phyloP scores from a whole-genome alignment of 2,329 filamentous ascomycete genomes.

The Xylariaceae sp. region DNA sequence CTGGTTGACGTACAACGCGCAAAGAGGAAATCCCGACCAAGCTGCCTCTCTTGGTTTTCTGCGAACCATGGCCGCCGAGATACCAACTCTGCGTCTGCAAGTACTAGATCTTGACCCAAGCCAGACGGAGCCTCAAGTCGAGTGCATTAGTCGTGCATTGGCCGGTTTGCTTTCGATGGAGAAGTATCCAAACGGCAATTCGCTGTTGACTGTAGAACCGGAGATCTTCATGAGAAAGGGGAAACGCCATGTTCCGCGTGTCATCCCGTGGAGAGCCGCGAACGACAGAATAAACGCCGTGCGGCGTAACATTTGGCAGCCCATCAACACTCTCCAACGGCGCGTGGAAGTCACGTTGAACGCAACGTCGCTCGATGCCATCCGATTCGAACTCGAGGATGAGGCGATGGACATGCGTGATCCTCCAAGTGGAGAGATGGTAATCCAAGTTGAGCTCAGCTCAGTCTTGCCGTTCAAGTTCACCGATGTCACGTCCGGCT shows the following conservation, averaged over 20 bases:
- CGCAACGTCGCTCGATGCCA: conserved; percentile 11
- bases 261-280: conserved; percentile 35
- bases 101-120: conserved; percentile 27
- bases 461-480: conserved; percentile 31
- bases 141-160: conserved; percentile 22
- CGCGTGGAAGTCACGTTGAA: conserved; percentile 28
- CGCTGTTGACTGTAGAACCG: conserved; percentile 33
- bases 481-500: conserved; percentile 6
- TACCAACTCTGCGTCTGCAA: conserved; percentile 27
- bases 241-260: conserved; percentile 34
- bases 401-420: neutral
- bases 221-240: conserved; percentile 37
- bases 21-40: conserved; percentile 24
- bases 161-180: conserved; percentile 8
- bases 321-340: conserved; percentile 33
- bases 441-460: conserved; percentile 36
- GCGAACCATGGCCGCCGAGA: conserved; percentile 30
- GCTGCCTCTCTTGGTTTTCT: conserved; percentile 31
- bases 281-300: conserved; percentile 38
- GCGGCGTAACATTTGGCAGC: conserved; percentile 33
- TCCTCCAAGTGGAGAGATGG: conserved; percentile 2
- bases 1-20: conserved; percentile 26
- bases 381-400: conserved; percentile 23
- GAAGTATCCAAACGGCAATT: neutral
- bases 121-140: conserved; percentile 1